Evolutionary conservation across 2,329 filamentous ascomycete genomes (phyloP).

Genomic region (Fusarium veterinarium): DNA sequence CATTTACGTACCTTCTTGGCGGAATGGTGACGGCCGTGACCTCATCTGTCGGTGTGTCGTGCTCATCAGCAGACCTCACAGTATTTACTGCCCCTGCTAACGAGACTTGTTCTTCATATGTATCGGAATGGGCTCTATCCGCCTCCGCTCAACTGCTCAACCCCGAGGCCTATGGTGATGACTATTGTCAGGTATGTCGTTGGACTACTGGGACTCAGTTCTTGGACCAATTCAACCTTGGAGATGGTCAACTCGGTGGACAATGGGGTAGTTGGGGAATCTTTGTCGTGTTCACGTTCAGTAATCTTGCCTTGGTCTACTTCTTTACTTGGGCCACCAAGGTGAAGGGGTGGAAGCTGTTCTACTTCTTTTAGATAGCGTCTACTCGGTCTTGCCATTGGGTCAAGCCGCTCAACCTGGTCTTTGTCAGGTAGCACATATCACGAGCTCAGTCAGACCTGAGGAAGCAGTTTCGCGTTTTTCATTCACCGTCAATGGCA

Average conservation of each 20-base stretch:
- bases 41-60: background rate
- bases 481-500: background rate
- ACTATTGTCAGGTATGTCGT: background rate
- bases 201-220: background rate
- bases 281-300: background rate
- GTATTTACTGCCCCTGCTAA: background rate
- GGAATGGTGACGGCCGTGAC: background rate
- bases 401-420: background rate
- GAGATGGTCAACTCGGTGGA: background rate
- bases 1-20: background rate
- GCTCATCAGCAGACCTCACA: background rate
- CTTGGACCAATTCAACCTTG: background rate
- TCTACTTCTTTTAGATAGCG: background rate
- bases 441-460: background rate
- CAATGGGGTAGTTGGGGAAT: background rate
- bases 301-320: background rate
- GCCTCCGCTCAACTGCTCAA: background rate
- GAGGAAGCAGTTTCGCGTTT: rapidly evolving
- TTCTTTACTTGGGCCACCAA: background rate
- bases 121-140: background rate
- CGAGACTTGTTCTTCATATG: background rate
- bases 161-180: background rate
- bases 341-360: background rate
- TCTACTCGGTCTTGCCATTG: rapidly evolving
- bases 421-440: background rate